These are phyloP conservation scores for Anisodus tanguticus DNA, from an alignment of 257 asterid species.

Conservation along the genomic window DNA sequence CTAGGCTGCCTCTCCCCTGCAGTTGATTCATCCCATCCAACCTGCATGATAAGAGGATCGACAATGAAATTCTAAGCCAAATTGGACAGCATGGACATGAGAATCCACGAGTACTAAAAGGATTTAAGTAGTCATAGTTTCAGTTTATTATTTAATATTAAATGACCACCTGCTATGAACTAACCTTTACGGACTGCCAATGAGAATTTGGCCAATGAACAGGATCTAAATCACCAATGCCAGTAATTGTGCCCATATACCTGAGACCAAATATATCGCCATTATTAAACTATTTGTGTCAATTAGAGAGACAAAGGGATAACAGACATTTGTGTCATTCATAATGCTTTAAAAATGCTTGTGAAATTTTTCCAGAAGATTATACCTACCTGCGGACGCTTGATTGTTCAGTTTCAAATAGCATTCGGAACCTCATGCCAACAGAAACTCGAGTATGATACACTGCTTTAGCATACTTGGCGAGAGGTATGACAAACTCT, in stretches of 20 bases:
- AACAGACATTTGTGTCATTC: neutral
- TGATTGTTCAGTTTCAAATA: constrained; percentile 89
- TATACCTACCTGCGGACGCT: constrained; percentile 83
- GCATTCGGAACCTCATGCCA: constrained; percentile 96
- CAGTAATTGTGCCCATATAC: constrained; percentile 94
- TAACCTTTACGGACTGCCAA: constrained; percentile 94
- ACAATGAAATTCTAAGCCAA: neutral
- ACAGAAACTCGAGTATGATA: constrained; percentile 85
- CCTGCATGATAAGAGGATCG: constrained; percentile 47
- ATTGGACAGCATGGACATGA: neutral
- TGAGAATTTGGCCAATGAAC: constrained; percentile 92
- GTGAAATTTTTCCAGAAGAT: neutral
- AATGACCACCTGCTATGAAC: constrained; percentile 1
- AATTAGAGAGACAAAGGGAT: neutral
- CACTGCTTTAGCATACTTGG: constrained; percentile 81
- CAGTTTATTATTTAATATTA: neutral
- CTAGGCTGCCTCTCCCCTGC: constrained; percentile 97
- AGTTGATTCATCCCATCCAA: constrained; percentile 98
- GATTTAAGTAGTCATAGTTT: neutral
- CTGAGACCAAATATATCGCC: constrained; percentile 43
- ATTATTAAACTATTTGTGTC: neutral
- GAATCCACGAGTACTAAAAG: neutral
- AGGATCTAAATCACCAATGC: constrained; percentile 81
- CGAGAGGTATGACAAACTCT: constrained; percentile 88
- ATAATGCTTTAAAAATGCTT: neutral